Evolutionary conservation across 768 basidiomycete species (phyloP).

Genomic region (Podaxis sp.): DNA sequence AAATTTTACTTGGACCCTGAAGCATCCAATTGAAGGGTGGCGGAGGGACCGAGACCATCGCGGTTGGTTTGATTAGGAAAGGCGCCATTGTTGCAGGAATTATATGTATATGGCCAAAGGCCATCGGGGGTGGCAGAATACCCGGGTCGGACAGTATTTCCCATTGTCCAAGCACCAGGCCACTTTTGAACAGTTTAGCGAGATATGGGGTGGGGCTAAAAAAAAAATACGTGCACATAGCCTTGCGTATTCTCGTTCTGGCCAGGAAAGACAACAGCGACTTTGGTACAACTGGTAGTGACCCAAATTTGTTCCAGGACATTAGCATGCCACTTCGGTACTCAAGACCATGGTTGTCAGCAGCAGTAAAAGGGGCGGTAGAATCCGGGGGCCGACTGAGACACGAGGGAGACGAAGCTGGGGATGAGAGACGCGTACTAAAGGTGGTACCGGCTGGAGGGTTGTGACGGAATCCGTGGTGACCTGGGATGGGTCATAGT

Average conservation of each 20-base stretch:
- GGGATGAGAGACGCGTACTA: conserved; percentile 17
- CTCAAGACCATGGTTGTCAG: conserved; percentile 50
- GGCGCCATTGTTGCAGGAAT: too few species aligned
- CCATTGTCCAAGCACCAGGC: conserved; percentile 89
- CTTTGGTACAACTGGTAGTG: conserved; percentile 75
- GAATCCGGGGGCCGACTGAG: conserved; percentile 24
- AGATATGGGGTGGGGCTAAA: background rate
- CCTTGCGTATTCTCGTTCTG: conserved; percentile 46
- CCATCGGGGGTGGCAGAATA: too few species aligned
- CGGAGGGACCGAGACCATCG: too few species aligned
- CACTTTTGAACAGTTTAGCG: conserved; percentile 41
- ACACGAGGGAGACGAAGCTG: background rate
- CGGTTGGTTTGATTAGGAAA: too few species aligned
- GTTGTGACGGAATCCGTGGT: conserved; percentile 54
- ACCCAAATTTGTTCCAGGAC: conserved; percentile 81
- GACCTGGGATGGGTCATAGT: conserved; percentile 68
- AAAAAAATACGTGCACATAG: conserved; percentile 46
- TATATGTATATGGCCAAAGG: too few species aligned
- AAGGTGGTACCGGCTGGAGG: conserved; percentile 24
- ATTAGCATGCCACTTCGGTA: conserved; percentile 60
- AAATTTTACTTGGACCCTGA: too few species aligned
- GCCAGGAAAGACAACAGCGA: conserved; percentile 54
- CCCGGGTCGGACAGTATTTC: conserved; percentile 80
- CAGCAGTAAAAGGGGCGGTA: conserved; percentile 37
- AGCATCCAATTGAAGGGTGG: too few species aligned